These are phyloP conservation scores for Stereum hirsutum DNA, from an alignment of 1,284 basidiomycete genomes.

Conservation along the genomic window DNA sequence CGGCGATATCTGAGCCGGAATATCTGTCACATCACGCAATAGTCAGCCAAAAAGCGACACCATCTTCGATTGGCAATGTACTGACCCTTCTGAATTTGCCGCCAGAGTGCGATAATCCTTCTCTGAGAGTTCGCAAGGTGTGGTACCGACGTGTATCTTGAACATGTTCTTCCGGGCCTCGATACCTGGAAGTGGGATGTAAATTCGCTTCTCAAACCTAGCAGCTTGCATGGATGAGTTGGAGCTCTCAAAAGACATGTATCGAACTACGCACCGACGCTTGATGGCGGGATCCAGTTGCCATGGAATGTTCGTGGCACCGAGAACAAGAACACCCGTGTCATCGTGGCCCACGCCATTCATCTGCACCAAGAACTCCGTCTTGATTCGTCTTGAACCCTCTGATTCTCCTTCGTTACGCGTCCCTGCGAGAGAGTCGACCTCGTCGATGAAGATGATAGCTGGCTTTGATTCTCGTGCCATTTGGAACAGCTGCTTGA, in stretches of 20 bases:
- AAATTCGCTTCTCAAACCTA: constrained; percentile 95
- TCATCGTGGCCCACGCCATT: constrained; percentile 98
- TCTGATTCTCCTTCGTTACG: constrained; percentile 96
- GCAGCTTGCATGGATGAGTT: not conserved
- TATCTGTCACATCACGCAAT: constrained; percentile 36
- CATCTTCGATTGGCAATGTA: constrained; percentile 3
- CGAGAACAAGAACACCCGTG: constrained; percentile 95
- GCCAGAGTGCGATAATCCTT: constrained; percentile 83
- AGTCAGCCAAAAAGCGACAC: not conserved
- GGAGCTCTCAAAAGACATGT: not conserved
- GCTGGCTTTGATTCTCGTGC: constrained; percentile 94
- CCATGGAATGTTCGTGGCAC: constrained; percentile 98
- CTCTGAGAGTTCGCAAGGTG: constrained; percentile 76
- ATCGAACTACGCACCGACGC: constrained; percentile 54
- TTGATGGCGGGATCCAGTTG: constrained; percentile 97
- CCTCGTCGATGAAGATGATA: constrained; percentile 99
- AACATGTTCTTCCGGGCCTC: constrained; percentile 96
- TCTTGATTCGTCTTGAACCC: constrained; percentile 94
- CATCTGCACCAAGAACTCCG: constrained; percentile 97
- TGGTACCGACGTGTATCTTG: constrained; percentile 90
- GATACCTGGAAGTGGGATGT: constrained; percentile 92
- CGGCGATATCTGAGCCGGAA: constrained; percentile 93
- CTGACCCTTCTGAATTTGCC: constrained; percentile 79
- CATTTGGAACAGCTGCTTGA: constrained; percentile 95
- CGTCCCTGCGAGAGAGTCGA: constrained; percentile 93